These are phyloP conservation scores for Cyclotella atomus DNA, from an alignment of 108 stramenopile species.

Conservation along the genomic window DNA sequence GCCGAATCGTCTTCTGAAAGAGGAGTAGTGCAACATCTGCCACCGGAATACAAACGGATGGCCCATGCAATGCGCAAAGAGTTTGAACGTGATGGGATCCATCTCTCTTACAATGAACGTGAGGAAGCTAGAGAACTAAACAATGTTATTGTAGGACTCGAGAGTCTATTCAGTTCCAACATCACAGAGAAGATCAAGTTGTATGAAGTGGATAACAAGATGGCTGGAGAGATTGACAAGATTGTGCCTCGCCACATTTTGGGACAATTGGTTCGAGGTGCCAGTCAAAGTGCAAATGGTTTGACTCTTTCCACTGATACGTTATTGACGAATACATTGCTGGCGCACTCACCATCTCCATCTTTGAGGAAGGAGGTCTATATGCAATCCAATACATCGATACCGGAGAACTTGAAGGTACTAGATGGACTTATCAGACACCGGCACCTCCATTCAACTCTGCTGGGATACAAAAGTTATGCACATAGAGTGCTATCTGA, in stretches of 20 bases:
- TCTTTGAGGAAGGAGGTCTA: slow-evolving; percentile 74
- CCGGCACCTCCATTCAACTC: slow-evolving; percentile 68
- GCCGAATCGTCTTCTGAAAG: slow-evolving; percentile 4
- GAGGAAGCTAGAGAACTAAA: slow-evolving; percentile 73
- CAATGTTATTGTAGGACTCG: slow-evolving; percentile 69
- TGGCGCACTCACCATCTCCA: slow-evolving; percentile 61
- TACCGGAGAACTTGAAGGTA: slow-evolving; percentile 79
- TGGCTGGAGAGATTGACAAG: slow-evolving; percentile 50
- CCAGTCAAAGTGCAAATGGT: neutral
- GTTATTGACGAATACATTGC: slow-evolving; percentile 72
- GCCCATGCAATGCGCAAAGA: slow-evolving; percentile 72
- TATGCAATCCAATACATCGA: slow-evolving; percentile 66
- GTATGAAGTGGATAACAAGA: slow-evolving; percentile 48
- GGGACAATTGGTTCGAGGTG: slow-evolving; percentile 31
- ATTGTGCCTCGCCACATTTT: slow-evolving; percentile 70
- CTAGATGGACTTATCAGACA: slow-evolving; percentile 65
- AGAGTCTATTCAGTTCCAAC: slow-evolving; percentile 73
- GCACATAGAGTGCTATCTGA: slow-evolving; percentile 76
- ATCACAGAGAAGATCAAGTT: slow-evolving; percentile 66
- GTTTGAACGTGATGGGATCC: slow-evolving; percentile 95
- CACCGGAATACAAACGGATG: slow-evolving; percentile 83
- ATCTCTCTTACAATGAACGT: slow-evolving; percentile 74
- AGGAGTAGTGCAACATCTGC: slow-evolving; percentile 27
- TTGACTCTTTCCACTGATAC: slow-evolving; percentile 56
- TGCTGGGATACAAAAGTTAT: slow-evolving; percentile 77